phyloP scores from a whole-genome alignment of 1,284 basidiomycete species.

The Amylostereum chailletii region DNA sequence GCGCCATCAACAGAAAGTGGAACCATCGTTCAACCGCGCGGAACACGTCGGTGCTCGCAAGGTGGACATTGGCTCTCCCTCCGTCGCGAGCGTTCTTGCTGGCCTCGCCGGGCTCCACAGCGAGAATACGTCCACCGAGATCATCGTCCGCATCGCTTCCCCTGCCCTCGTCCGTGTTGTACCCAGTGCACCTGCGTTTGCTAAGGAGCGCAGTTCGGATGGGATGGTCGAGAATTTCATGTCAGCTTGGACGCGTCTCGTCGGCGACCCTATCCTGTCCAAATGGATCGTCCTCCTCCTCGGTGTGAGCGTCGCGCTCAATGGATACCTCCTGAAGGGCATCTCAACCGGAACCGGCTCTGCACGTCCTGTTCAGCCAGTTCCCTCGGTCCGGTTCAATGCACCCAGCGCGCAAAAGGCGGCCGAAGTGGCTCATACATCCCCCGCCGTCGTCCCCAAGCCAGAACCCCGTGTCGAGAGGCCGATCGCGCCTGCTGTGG shows the following conservation, averaged over 20 bases:
- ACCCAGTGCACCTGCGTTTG: constrained; percentile 19
- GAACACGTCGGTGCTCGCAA: constrained; percentile 32
- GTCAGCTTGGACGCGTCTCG: constrained; percentile 89
- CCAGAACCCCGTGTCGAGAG: constrained; percentile 3
- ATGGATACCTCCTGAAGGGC: constrained; percentile 89
- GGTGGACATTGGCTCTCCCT: constrained; percentile 56
- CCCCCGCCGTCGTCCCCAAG: too few species aligned
- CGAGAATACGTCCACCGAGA: constrained; percentile 22
- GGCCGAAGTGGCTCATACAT: too few species aligned
- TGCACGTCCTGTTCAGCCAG: constrained; percentile 28
- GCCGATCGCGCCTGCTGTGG: constrained; percentile 4
- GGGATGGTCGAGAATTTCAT: constrained; percentile 77
- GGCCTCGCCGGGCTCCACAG: constrained; percentile 38
- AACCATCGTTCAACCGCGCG: constrained; percentile 16
- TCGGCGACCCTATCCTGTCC: constrained; percentile 89
- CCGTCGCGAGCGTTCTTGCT: constrained; percentile 52
- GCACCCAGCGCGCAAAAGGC: too few species aligned
- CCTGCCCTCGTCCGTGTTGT: constrained; percentile 54
- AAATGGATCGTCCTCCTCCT: constrained; percentile 95
- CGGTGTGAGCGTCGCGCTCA: constrained; percentile 82
- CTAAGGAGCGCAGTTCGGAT: constrained; percentile 21
- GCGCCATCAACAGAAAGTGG: constrained; percentile 32
- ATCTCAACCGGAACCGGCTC: constrained; percentile 31
- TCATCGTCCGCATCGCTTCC: constrained; percentile 68
- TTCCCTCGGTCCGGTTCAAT: constrained; percentile 31